Conservation (phyloP, 805 yeast species). For the Citeromyces matritensis region DNA sequence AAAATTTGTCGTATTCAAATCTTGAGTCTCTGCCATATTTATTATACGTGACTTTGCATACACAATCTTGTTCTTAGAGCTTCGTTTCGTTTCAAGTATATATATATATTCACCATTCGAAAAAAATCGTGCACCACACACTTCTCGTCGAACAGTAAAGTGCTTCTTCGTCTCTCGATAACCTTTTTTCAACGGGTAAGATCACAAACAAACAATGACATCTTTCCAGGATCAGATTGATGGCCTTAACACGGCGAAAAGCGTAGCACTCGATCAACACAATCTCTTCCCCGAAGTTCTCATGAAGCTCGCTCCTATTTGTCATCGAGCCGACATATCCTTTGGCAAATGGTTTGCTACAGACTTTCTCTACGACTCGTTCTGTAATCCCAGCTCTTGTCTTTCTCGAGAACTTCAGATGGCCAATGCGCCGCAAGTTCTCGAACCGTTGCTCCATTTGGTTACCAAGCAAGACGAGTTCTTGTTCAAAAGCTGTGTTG, state of each 20-base stretch:
- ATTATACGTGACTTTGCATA: too few species aligned
- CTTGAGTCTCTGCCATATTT: too few species aligned
- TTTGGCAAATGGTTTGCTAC: conserved; percentile 1
- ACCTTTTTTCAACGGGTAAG: not conserved
- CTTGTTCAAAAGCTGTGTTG: conserved; percentile 1
- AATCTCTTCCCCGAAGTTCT: too few species aligned
- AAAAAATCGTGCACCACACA: conserved; percentile 1
- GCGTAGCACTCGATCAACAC: too few species aligned
- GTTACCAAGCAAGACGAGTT: not conserved
- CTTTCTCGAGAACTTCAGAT: not conserved
- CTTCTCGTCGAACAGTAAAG: not conserved
- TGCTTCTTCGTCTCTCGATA: not conserved
- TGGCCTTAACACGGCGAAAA: too few species aligned
- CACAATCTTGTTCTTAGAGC: too few species aligned
- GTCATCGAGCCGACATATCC: too few species aligned
- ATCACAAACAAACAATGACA: not conserved
- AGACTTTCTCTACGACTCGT: conserved; percentile 2
- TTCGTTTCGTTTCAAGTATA: too few species aligned
- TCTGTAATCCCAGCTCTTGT: not conserved
- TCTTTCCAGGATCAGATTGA: too few species aligned
- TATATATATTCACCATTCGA: conserved; percentile 1
- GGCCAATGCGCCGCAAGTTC: not conserved
- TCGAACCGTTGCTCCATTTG: conserved; percentile 1
- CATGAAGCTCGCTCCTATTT: too few species aligned
- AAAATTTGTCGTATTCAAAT: too few species aligned